Conservation (phyloP, 305 asterid species). For the Monarda citriodora region DNA sequence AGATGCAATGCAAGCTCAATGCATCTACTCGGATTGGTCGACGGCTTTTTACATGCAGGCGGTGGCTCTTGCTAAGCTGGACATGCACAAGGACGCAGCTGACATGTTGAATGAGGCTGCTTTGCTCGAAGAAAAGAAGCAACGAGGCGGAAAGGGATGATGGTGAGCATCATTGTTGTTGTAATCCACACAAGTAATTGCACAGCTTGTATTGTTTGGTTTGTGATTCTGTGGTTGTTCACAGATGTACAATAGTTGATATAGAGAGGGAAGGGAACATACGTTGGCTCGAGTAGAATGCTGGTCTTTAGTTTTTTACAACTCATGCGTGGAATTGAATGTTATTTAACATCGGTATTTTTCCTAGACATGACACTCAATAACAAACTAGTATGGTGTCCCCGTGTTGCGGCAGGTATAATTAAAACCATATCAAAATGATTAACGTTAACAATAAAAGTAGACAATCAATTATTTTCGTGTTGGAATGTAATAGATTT, state of each 20-base stretch:
- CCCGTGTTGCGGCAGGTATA: too few relatives aligned
- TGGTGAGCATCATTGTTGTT: constrained; percentile 20
- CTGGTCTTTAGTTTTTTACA: constrained; percentile 15
- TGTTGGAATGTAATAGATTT: too few relatives aligned
- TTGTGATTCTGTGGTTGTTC: constrained; percentile 31
- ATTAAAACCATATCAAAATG: too few relatives aligned
- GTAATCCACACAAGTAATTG: constrained; percentile 20
- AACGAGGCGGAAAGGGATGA: constrained; percentile 55
- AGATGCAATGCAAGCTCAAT: constrained; percentile 98
- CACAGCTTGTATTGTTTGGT: constrained; percentile 30
- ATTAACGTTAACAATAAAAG: too few relatives aligned
- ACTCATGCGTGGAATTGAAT: constrained; percentile 16
- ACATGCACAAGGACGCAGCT: constrained; percentile 94
- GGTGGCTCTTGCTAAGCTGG: constrained; percentile 90
- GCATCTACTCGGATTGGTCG: constrained; percentile 87
- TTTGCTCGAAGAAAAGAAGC: constrained; percentile 80
- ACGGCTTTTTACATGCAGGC: constrained; percentile 98
- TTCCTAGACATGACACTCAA: too few relatives aligned
- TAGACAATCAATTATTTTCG: too few relatives aligned
- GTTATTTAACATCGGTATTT: too few relatives aligned
- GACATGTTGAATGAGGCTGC: constrained; percentile 98
- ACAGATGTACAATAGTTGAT: constrained; percentile 39
- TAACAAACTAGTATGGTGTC: too few relatives aligned
- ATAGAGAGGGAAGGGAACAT: constrained; percentile 25
- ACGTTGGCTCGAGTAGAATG: constrained; percentile 25